These are phyloP conservation scores for sweet orange (Citrus sinensis) DNA, from an alignment of 345 rosid genomes.

Conservation along the genomic window DNA sequence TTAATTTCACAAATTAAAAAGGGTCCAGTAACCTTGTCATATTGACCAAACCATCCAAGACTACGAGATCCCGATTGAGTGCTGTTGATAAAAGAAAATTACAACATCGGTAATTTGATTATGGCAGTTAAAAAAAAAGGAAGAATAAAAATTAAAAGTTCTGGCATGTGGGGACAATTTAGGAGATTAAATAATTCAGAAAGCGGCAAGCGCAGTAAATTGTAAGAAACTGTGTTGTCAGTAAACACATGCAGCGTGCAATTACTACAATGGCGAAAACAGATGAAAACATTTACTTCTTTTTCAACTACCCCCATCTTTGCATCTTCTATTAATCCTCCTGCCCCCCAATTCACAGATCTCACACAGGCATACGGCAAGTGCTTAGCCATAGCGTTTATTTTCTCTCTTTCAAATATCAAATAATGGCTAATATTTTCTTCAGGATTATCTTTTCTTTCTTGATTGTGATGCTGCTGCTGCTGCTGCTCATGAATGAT, in stretches of 20 bases:
- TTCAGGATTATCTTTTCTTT: neutral
- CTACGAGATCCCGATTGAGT: too few relatives aligned
- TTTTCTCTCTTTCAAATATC: neutral
- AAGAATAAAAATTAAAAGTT: too few relatives aligned
- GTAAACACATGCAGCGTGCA: neutral
- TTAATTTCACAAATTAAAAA: too few relatives aligned
- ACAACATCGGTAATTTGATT: too few relatives aligned
- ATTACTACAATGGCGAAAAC: constrained; percentile 38
- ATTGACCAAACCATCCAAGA: too few relatives aligned
- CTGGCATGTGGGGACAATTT: too few relatives aligned
- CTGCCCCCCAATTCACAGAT: constrained; percentile 1
- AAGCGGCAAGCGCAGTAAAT: neutral
- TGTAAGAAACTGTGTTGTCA: neutral
- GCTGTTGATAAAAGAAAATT: too few relatives aligned
- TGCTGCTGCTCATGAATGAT: constrained; percentile 3
- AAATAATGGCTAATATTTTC: neutral
- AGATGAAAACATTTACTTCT: constrained; percentile 51
- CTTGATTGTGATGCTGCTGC: neutral
- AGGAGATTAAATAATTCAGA: neutral
- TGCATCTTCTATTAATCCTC: constrained; percentile 2
- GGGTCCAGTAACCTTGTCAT: too few relatives aligned
- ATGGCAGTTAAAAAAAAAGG: too few relatives aligned
- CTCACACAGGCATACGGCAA: neutral
- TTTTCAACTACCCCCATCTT: constrained; percentile 25
- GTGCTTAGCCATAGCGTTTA: too few relatives aligned